Conservation (phyloP, 2,329 filamentous ascomycete genomes). For the Plenodomus biglobosus region DNA sequence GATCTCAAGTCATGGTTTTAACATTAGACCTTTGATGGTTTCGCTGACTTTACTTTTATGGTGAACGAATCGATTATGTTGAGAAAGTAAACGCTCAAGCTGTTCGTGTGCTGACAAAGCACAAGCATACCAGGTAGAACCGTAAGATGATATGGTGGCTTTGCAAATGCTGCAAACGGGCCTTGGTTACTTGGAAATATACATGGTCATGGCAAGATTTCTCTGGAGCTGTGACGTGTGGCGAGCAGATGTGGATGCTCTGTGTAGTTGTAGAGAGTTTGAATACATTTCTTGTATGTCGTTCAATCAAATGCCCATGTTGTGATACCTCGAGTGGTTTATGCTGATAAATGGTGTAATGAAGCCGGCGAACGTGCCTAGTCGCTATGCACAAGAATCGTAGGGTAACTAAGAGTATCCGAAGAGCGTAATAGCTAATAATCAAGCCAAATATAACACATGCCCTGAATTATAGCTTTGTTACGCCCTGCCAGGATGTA, state of each 20-base stretch:
- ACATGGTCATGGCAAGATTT: conserved; percentile 44
- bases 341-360: too few relatives aligned
- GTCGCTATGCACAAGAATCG: too few relatives aligned
- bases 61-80: conserved; percentile 50
- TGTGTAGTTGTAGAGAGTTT: conserved; percentile 30
- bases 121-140: too few relatives aligned
- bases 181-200: conserved; percentile 37
- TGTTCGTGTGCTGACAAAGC: too few relatives aligned
- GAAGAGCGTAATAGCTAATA: too few relatives aligned
- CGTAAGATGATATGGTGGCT: conserved; percentile 25
- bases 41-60: conserved; percentile 57
- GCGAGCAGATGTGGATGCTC: conserved; percentile 9
- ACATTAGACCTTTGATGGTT: conserved; percentile 38
- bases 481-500: too few relatives aligned
- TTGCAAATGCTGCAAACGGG: conserved; percentile 34
- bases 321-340: too few relatives aligned
- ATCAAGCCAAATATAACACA: too few relatives aligned
- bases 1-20: conserved; percentile 20
- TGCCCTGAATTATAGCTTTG: too few relatives aligned
- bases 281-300: conserved; percentile 27
- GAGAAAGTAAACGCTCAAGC: conserved; percentile 40
- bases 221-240: conserved; percentile 45
- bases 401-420: too few relatives aligned
- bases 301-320: too few relatives aligned
- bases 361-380: too few relatives aligned